A percentile compares a stretch with the other conserved stretches of the same genome.
These are phyloP conservation scores for Talaromyces funiculosus DNA, from an alignment of 2,329 filamentous ascomycete genomes.

Conservation along the genomic window DNA sequence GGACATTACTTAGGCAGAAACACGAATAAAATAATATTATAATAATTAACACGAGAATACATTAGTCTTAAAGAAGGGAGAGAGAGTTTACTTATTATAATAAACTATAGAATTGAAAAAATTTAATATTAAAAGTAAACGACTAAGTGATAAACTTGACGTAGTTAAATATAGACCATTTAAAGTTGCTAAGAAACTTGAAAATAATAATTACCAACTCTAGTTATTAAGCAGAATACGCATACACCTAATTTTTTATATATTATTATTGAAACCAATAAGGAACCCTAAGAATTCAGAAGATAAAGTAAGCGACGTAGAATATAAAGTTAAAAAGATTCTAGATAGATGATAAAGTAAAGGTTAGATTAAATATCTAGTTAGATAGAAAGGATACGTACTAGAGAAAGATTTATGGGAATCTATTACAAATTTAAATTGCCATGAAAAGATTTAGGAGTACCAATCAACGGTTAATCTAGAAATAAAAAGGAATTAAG, in stretches of 20 bases:
- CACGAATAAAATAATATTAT: neutral
- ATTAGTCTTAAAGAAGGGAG: neutral
- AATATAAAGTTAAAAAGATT: neutral
- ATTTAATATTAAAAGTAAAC: neutral
- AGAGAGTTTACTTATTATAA: neutral
- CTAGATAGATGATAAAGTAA: too few species aligned
- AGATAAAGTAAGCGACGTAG: neutral
- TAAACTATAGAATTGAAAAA: neutral
- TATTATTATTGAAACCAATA: too few species aligned
- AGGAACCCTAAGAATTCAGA: neutral
- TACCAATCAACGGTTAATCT: neutral
- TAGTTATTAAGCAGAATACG: neutral
- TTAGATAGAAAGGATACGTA: too few species aligned
- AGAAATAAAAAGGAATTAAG: neutral
- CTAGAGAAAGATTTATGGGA: too few species aligned
- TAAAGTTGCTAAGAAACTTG: neutral
- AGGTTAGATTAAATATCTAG: too few species aligned
- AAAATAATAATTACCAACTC: neutral
- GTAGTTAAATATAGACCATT: neutral
- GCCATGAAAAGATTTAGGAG: neutral
- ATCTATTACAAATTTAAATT: neutral
- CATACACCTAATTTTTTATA: too few species aligned
- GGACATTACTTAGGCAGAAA: neutral
- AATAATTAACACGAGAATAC: neutral
- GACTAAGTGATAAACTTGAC: neutral